Base-by-base conservation (phyloP, 805 yeast species). In the Kuraishia capsulata region DNA sequence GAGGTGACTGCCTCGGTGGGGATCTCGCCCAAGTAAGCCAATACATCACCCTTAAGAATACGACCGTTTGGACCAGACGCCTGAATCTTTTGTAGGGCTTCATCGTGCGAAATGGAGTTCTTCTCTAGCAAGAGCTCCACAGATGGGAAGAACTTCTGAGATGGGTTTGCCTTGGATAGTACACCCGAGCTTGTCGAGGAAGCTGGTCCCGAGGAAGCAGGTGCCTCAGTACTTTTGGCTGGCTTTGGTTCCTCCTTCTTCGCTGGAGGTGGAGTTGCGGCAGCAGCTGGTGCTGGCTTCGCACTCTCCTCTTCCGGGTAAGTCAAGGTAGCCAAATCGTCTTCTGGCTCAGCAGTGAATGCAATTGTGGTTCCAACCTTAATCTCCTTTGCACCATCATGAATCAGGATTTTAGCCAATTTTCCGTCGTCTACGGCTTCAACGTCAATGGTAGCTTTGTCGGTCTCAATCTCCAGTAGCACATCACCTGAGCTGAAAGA, bases 371-470 rank as follows among this genome's bases (percentile, higher is more conserved):
- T 65, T n/a, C 96, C 96, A 8, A 90, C 97, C 6, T 78, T 74
- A 39, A 90, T 66, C 28, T 78, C 89, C 42, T 76, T 78, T 29
- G 76, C 75, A n/a, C 98, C 98, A 41, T 82, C 78, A 20, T 65
- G 68, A n/a, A 50, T 54, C 38, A 72, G 46, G 40, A 92, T 81
- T 61, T 86, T 86, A 53, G 88, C 95, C 56, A 92, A 41, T 21
- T 80, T 64, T 39, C 97, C 98, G 52, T 92, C 97, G 50, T 90
- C 98, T 47, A 73, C 86, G 3, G 96, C 86, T 57, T 84, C 92
- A 19, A 84, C 92, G 44, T 81, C 87, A 39, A 84, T 83, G 42
- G 78, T 76, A 23, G 94, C 86, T 57, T 84, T 84, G 54, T 84
- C 94, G 11, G 94, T 84, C 53, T 84, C 94, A n/a, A 84, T 83